phyloP scores from a whole-genome alignment of 2,329 filamentous ascomycete genomes.

The Fusarium piperis region DNA sequence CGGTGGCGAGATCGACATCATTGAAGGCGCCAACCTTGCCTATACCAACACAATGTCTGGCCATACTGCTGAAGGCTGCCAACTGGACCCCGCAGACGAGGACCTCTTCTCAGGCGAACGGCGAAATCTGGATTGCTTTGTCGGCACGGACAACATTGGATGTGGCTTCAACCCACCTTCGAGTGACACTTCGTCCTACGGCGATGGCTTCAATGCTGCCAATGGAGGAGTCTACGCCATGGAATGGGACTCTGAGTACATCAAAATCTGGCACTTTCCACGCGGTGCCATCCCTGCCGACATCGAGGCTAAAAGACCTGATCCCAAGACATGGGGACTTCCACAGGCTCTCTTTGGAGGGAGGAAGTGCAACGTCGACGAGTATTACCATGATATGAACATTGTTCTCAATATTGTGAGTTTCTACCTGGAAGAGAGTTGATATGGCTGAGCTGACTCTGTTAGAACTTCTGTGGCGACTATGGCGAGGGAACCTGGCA shows the following conservation, averaged over 20 bases:
- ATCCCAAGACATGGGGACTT: constrained; percentile 73
- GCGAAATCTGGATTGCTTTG: constrained; percentile 49
- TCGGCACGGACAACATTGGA: constrained; percentile 52
- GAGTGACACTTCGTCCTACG: constrained; percentile 61
- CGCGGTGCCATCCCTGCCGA: constrained; percentile 72
- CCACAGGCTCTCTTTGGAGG: constrained; percentile 77
- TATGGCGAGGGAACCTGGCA: constrained; percentile 68
- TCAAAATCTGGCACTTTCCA: constrained; percentile 82
- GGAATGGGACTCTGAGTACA: constrained; percentile 73
- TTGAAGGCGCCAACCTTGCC: constrained; percentile 74
- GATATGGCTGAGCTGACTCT: not conserved
- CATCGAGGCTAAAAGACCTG: constrained; percentile 66
- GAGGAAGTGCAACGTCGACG: constrained; percentile 69
- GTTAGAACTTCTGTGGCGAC: constrained; percentile 77
- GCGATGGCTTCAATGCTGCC: constrained; percentile 72
- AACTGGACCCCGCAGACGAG: constrained; percentile 29
- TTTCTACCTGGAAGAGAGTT: not conserved
- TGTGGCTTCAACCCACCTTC: constrained; percentile 55
- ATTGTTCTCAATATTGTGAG: constrained; percentile 75
- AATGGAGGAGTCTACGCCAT: constrained; percentile 76
- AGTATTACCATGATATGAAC: constrained; percentile 73
- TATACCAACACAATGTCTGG: constrained; percentile 69
- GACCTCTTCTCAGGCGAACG: constrained; percentile 41
- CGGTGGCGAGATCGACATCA: constrained; percentile 74
- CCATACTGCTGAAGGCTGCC: constrained; percentile 60